Evolutionary conservation across 352 stramenopile genomes (phyloP), one percentile per base, ranked within the genome.

Genomic region (Globisporangium takayamanum): DNA sequence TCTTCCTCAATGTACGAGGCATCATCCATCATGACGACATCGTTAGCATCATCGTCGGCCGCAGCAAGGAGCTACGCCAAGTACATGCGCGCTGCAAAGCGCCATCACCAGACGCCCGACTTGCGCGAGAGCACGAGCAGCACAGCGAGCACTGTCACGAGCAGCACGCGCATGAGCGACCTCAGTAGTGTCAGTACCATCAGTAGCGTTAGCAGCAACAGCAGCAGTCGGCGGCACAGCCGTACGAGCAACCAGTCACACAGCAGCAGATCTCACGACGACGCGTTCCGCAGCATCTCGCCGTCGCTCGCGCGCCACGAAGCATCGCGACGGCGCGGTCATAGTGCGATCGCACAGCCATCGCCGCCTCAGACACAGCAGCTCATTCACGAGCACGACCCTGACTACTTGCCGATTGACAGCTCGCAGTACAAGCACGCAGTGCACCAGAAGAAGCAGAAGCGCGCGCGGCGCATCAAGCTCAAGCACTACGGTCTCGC

Each of bases 401-500:
- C 52, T 12, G 61, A 71, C 42, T 66, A 66, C 51, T 20, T 65
- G 37, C 59, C 55, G 22, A 63, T 63, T 52, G 55, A 67, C 53
- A 60, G 53, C 33, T 53, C 48, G 45, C 53, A 60, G 26, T 65
- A 60, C 53, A 65, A 60, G 18, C 59, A 10, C 2, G 46, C 48
- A 28, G 59, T 47, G 5, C 39, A 26, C 11, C 45, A 46, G n/a
- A 59, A 50, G 16, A 64, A 66, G 48, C 69, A 64, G 50, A 56
- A 57, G 33, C 54, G 60, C 33, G 50, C 55, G 41, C 60, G 33
- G 14, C 55, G 60, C 25, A 61, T 62, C 44, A 62, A 65, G 26
- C 62, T 65, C 56, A 68, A 68, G 51, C 57, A 65, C 50, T 65
- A 57, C 25, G 45, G 62, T 2, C 57, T 62, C 36, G 55, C 59